These are phyloP conservation scores for Taphrina pruni DNA, from an alignment of 1,139 yeast species.

Conservation along the genomic window DNA sequence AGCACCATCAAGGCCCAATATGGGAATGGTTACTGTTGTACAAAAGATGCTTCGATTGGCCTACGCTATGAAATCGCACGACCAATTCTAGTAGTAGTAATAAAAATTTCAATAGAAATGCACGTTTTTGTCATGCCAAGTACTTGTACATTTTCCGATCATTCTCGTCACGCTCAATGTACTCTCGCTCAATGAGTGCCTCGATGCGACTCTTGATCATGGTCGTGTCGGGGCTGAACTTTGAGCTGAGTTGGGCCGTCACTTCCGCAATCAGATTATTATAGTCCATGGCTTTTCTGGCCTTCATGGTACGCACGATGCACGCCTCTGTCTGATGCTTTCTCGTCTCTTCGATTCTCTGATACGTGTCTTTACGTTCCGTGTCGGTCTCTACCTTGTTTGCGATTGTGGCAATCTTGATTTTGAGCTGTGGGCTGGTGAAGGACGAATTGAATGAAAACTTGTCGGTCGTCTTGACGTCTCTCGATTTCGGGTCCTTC, in stretches of 20 bases:
- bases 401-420: slow-evolving; percentile 78
- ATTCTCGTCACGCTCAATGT: slow-evolving; percentile 71
- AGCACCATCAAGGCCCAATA: neutral
- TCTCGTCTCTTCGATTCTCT: slow-evolving; percentile 57
- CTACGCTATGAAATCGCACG: neutral
- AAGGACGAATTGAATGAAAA: slow-evolving; percentile 75
- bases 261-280: slow-evolving; percentile 71
- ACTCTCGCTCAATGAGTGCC: slow-evolving; percentile 80
- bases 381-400: slow-evolving; percentile 54
- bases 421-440: slow-evolving; percentile 70
- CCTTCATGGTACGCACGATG: slow-evolving; percentile 84
- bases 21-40: neutral
- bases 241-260: slow-evolving; percentile 63
- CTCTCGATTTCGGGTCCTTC: slow-evolving; percentile 72
- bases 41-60: neutral
- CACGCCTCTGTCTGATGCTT: slow-evolving; percentile 82
- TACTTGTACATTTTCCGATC: slow-evolving; percentile 72
- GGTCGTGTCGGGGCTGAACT: slow-evolving; percentile 73
- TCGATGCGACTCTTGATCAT: slow-evolving; percentile 81
- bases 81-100: no score
- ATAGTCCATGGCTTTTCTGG: slow-evolving; percentile 66
- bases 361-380: slow-evolving; percentile 56
- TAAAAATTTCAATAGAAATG: no score
- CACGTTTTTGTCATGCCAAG: slow-evolving; percentile 57
- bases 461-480: slow-evolving; percentile 66